Evolutionary conservation across 2,329 filamentous ascomycete genomes (phyloP).

Genomic region (Fusarium xylarioides): DNA sequence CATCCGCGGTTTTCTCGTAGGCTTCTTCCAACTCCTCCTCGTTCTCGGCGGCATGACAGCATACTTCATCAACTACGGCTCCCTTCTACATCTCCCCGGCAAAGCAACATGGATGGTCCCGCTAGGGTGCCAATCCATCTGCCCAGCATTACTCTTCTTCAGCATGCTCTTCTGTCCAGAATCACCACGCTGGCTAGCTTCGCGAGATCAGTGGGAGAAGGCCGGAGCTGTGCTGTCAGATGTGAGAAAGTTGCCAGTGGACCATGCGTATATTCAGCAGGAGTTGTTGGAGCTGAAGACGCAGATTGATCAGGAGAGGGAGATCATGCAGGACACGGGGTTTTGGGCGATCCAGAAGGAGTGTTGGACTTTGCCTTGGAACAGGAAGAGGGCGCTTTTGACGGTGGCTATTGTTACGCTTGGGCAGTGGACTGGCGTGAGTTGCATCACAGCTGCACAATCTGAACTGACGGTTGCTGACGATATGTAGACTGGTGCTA

Average conservation of each 20-base stretch:
- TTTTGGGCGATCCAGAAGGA: conserved; percentile 38
- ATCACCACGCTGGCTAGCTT: conserved; percentile 66
- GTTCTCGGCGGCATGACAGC: conserved; percentile 61
- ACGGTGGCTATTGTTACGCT: conserved; percentile 38
- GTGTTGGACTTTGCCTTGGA: conserved; percentile 28
- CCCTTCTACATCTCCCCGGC: conserved; percentile 50
- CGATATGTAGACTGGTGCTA: conserved; percentile 35
- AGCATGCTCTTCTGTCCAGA: conserved; percentile 66
- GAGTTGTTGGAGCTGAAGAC: conserved; percentile 31
- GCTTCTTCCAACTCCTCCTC: conserved; percentile 68
- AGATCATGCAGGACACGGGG: conserved; percentile 31
- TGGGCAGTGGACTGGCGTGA: conserved; percentile 42
- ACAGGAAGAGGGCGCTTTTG: conserved; percentile 38
- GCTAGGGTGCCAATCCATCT: conserved; percentile 63
- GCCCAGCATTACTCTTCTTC: conserved; percentile 60
- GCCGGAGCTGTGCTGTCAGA: conserved; percentile 29
- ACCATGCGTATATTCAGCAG: conserved; percentile 36
- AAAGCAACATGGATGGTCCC: conserved; percentile 54
- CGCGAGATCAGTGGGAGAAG: conserved; percentile 64
- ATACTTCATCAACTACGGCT: conserved; percentile 64
- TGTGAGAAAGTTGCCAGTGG: conserved; percentile 21
- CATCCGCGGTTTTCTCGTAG: conserved; percentile 67
- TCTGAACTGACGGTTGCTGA: background rate
- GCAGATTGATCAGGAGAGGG: conserved; percentile 33
- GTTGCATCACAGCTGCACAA: background rate